Evolutionary conservation across 2,329 filamentous ascomycete genomes (phyloP).

Genomic region (Sclerotinia spermophila): DNA sequence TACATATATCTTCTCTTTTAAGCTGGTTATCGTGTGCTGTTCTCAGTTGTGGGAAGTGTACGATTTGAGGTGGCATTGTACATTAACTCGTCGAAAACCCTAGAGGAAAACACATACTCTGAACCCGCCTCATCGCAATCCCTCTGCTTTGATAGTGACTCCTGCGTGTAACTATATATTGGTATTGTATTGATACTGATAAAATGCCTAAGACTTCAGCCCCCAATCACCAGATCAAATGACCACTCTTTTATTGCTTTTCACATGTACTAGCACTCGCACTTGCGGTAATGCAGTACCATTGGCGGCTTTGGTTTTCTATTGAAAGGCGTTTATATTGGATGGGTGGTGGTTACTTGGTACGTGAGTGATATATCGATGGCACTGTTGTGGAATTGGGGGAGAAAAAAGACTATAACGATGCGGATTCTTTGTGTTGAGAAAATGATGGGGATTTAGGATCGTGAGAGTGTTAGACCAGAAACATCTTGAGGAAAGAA

Average conservation of each 20-base stretch:
- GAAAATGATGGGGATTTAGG: neutral
- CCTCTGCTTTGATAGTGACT: neutral
- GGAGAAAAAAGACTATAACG: neutral
- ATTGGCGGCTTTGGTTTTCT: neutral
- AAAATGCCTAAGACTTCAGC: neutral
- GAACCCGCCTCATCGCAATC: neutral
- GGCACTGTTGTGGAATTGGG: neutral
- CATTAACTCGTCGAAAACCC: neutral
- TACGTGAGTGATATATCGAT: neutral
- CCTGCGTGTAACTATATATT: neutral
- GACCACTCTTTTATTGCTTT: neutral
- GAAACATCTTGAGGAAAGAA: neutral
- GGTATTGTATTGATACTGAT: neutral
- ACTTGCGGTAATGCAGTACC: neutral
- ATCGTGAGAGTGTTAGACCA: neutral
- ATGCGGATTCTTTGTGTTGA: too few species aligned
- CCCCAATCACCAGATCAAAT: neutral
- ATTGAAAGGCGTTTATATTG: neutral
- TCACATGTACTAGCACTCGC: neutral
- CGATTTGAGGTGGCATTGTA: neutral
- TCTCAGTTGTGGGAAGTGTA: neutral
- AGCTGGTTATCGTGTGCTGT: neutral
- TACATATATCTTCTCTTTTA: neutral
- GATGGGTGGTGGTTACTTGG: neutral
- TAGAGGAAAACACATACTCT: neutral